phyloP scores from a whole-genome alignment of 192 early-diverging fungal genomes.

The Polychytrium aggregatum region DNA sequence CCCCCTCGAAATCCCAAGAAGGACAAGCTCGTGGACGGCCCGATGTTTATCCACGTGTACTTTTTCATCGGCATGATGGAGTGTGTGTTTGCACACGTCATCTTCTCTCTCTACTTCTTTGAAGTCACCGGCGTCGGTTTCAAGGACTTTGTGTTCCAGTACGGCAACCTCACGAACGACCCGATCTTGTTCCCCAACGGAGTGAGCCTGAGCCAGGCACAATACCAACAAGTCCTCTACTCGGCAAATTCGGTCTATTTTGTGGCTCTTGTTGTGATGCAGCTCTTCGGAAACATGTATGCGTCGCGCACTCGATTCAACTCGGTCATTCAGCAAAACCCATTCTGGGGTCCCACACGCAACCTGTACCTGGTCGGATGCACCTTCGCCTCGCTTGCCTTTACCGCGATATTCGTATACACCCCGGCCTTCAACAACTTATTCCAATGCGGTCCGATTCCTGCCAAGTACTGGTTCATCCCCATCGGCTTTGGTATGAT shows the following conservation, averaged over 20 bases:
- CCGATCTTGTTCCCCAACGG: background rate
- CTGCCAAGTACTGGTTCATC: constrained; percentile 52
- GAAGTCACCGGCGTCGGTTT: constrained; percentile 43
- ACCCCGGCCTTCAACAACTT: constrained; percentile 43
- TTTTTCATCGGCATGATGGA: constrained; percentile 63
- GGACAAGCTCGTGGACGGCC: constrained; percentile 53
- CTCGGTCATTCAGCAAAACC: constrained; percentile 50
- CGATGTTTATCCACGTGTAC: constrained; percentile 68
- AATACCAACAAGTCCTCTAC: background rate
- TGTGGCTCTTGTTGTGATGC: constrained; percentile 44
- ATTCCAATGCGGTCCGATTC: constrained; percentile 46
- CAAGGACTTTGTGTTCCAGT: constrained; percentile 46
- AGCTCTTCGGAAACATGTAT: constrained; percentile 51
- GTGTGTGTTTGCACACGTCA: constrained; percentile 51
- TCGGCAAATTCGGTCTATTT: constrained; percentile 4
- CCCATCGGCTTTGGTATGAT: constrained; percentile 42
- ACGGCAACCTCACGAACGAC: constrained; percentile 15
- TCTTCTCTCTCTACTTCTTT: constrained; percentile 62
- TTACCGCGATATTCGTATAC: constrained; percentile 27
- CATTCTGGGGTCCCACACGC: constrained; percentile 40
- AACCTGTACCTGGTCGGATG: constrained; percentile 46
- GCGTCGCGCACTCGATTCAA: constrained; percentile 39
- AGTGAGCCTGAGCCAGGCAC: background rate
- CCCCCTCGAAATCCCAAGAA: constrained; percentile 58
- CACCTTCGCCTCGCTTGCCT: constrained; percentile 28